Evolutionary conservation across 2,329 filamentous ascomycete species (phyloP).

Genomic region (Macrophomina tecta): DNA sequence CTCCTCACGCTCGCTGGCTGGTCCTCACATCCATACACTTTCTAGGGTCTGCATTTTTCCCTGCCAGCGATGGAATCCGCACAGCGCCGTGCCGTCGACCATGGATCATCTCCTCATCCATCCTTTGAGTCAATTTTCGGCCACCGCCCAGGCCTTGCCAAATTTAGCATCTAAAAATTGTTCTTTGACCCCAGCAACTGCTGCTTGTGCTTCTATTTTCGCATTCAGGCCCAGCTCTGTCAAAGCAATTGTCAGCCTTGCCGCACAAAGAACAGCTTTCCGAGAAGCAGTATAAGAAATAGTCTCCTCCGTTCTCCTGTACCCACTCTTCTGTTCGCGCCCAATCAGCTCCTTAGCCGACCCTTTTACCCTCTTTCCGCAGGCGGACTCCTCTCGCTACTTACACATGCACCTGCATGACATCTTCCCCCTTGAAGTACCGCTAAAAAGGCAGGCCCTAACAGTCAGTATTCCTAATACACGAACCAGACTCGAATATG

Average conservation of each 20-base stretch:
- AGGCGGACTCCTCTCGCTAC: conserved; percentile 5
- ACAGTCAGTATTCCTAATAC: not conserved
- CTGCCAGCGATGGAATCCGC: not conserved
- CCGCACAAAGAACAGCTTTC: not conserved
- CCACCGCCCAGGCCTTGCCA: not conserved
- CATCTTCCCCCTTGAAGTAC: not conserved
- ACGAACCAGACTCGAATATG: not conserved
- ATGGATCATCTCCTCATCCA: not conserved
- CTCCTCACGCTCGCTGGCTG: no score
- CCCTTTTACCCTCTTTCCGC: not conserved
- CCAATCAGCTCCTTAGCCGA: not conserved
- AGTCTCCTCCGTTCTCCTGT: no score
- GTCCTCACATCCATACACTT: not conserved
- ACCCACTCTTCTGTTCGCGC: not conserved
- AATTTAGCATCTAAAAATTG: conserved; percentile 16
- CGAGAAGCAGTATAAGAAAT: not conserved
- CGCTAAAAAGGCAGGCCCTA: not conserved
- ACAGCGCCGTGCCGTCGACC: conserved; percentile 1
- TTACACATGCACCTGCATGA: no score
- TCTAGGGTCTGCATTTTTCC: conserved; percentile 10
- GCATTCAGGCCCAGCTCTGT: not conserved
- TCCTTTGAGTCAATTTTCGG: conserved; percentile 5
- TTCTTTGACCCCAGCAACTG: conserved; percentile 10
- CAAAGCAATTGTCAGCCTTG: conserved; percentile 1
- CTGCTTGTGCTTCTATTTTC: conserved; percentile 7